Evolutionary conservation across 495 filamentous ascomycete genomes (phyloP).

Genomic region (Penicillium soppii): DNA sequence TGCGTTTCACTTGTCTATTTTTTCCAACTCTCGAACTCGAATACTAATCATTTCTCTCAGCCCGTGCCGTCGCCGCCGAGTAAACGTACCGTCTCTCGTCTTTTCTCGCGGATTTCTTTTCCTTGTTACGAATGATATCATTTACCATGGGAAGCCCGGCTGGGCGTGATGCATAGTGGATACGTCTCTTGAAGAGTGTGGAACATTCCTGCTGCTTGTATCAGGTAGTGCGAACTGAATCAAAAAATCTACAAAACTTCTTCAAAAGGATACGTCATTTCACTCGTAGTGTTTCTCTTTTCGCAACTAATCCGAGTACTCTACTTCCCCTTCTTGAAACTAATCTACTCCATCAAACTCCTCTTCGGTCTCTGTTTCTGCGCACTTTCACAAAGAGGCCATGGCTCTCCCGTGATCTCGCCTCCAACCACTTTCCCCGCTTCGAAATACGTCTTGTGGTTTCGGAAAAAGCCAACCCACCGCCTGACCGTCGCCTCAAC

Average conservation of each 20-base stretch:
- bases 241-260: constrained; percentile 38
- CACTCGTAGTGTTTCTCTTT: constrained; percentile 5
- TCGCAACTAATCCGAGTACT: not conserved
- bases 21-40: not conserved
- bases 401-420: constrained; percentile 27
- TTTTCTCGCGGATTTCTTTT: constrained; percentile 43
- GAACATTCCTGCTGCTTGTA: constrained; percentile 30
- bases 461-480: constrained; percentile 69
- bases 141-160: constrained; percentile 40
- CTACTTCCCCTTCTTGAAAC: too few species aligned
- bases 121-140: constrained; percentile 48
- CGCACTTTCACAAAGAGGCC: constrained; percentile 50
- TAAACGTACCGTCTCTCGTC: constrained; percentile 41
- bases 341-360: constrained; percentile 25
- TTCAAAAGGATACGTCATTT: constrained; percentile 1
- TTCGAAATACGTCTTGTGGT: constrained; percentile 70
- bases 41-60: constrained; percentile 29
- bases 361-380: constrained; percentile 41
- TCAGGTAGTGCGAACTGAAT: constrained; percentile 35
- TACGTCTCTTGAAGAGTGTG: constrained; percentile 35
- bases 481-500: constrained; percentile 43
- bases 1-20: constrained; percentile 23
- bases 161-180: constrained; percentile 43
- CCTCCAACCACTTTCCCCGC: constrained; percentile 61
- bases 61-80: constrained; percentile 52